phyloP scores from a whole-genome alignment of 306 rosid genomes.

The Quercus dentata region DNA sequence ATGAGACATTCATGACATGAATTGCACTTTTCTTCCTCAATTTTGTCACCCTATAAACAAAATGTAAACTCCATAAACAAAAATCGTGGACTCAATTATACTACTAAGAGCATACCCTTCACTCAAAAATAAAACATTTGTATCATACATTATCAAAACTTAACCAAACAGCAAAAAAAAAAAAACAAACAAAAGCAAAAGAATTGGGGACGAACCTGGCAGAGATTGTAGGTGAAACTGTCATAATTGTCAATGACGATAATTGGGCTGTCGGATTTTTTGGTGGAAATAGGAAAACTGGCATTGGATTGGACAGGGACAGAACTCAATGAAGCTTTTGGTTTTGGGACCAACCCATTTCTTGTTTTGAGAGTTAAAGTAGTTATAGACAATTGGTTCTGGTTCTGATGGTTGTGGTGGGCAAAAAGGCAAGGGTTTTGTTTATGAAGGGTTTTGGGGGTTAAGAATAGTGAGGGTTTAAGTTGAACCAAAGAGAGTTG shows the following conservation, averaged over 20 bases:
- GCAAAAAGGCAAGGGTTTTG: conserved; percentile 12
- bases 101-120: background rate
- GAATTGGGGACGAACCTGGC: conserved; percentile 55
- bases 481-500: conserved; percentile 16
- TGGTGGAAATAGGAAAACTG: conserved; percentile 13
- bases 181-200: background rate
- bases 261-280: conserved; percentile 33
- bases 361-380: conserved; percentile 18
- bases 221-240: conserved; percentile 92
- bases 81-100: background rate
- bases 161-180: too few species aligned
- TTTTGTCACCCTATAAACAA: background rate
- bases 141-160: background rate
- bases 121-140: background rate
- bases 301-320: conserved; percentile 14
- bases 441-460: background rate
- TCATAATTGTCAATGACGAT: conserved; percentile 61
- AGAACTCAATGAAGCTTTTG: conserved; percentile 35
- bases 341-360: conserved; percentile 41
- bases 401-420: background rate
- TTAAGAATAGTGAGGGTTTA: conserved; percentile 4
- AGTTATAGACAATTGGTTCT: background rate
- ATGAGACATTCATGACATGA: too few species aligned
- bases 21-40: too few species aligned
- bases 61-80: background rate